Base-by-base conservation (phyloP, 768 basidiomycete genomes). In the Phaeolepiota aurea region DNA sequence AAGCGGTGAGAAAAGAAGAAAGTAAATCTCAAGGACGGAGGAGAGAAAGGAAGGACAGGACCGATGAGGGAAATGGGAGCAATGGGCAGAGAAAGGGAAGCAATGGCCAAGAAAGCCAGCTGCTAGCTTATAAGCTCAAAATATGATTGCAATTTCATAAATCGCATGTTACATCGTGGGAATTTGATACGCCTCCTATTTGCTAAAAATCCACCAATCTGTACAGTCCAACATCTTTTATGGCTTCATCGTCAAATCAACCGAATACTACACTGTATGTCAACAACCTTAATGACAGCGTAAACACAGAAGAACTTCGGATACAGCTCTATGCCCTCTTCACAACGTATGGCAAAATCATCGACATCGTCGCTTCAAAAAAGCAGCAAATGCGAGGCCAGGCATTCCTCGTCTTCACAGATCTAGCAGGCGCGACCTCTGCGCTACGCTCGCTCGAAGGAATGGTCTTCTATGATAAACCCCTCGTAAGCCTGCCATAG, bases 321-420 rank as follows among this genome's bases (percentile, higher is more conserved):
- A 63, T 66, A 7, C 86, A 90, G 64, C 71, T 98, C 1, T 89
- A 80, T 55, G 81, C 83, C 19, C 76, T 97, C 37, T 98, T 98
- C 69, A 83, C 85, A 5, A 87, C 92, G 32, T 87, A 96, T 64
- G 94, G 94, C 58, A 86, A 82, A 58, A 70, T 98, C 43, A 77
- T 98, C 68, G 94, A 97, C 59, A 79, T 98, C 44, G 76, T 97
- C 43, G 92, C 93, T 16, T 79, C 84, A 18, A 92, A 94, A 62
- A 77, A 71, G 56, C 65, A 76, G 44, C 86, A 82, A 61, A 89
- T 87, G 82, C 77, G 83, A 48, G 93, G 92, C 15, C 92, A 96
- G 62, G 94, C 94, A 1, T 98, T 96, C 63, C 81, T 97, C 54
- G 91, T 94, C 52, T 98, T 96, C 64, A 75, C 78, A 38, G 94